Evolutionary conservation across 1,284 basidiomycete species (phyloP).

Genomic region (Psilocybe mexicana): DNA sequence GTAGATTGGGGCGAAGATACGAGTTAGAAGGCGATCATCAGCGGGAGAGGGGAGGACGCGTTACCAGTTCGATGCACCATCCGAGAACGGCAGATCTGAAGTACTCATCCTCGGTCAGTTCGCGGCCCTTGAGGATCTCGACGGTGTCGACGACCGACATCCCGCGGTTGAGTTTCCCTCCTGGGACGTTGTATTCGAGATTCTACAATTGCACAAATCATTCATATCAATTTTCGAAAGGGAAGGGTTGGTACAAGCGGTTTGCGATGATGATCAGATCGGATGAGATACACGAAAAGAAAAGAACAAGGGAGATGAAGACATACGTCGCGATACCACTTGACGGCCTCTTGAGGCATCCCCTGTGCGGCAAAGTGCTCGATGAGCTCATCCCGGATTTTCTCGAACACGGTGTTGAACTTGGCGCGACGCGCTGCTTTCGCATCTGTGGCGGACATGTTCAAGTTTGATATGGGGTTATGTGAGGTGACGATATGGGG

Average conservation of each 20-base stretch:
- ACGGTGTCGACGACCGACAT: slow-evolving; percentile 94
- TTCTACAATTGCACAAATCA: slow-evolving; percentile 49
- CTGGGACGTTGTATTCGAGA: slow-evolving; percentile 93
- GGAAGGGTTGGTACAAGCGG: not conserved
- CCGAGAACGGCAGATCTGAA: slow-evolving; percentile 88
- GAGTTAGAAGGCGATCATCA: not conserved
- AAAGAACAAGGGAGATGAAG: not conserved
- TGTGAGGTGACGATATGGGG: not conserved
- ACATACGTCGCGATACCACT: slow-evolving; percentile 79
- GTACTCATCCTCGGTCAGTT: slow-evolving; percentile 82
- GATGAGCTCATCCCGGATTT: slow-evolving; percentile 61
- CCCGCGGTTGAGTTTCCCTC: slow-evolving; percentile 96
- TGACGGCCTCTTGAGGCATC: slow-evolving; percentile 81
- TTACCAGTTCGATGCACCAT: slow-evolving; percentile 93
- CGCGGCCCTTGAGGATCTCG: slow-evolving; percentile 79
- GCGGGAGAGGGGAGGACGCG: slow-evolving; percentile 33
- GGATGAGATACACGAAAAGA: not conserved
- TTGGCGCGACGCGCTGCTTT: slow-evolving; percentile 43
- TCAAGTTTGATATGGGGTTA: not conserved
- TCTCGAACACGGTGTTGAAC: slow-evolving; percentile 53
- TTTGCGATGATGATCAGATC: not conserved
- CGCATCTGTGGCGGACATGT: slow-evolving; percentile 13
- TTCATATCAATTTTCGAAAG: too few species aligned
- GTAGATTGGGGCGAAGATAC: not conserved
- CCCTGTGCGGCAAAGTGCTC: slow-evolving; percentile 64